phyloP scores from a whole-genome alignment of 2,329 filamentous ascomycete species.

The Xylaria sp. region DNA sequence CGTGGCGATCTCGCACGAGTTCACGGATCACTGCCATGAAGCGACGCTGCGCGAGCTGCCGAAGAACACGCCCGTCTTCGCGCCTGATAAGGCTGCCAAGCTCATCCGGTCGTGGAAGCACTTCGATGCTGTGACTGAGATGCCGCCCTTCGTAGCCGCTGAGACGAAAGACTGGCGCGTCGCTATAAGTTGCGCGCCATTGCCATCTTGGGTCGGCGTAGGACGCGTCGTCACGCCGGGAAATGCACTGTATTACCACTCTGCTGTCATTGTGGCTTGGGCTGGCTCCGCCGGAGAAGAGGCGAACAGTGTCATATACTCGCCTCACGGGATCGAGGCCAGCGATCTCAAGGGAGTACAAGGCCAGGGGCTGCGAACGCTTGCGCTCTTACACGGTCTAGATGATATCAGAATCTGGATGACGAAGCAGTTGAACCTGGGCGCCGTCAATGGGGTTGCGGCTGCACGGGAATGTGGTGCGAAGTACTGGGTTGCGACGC shows the following conservation, averaged over 20 bases:
- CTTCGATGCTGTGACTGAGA: constrained; percentile 66
- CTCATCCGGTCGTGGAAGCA: constrained; percentile 68
- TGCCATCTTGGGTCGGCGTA: constrained; percentile 72
- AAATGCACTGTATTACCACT: constrained; percentile 70
- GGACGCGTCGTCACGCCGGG: constrained; percentile 64
- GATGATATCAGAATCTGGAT: constrained; percentile 66
- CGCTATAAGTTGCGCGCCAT: constrained; percentile 43
- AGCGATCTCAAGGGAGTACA: constrained; percentile 58
- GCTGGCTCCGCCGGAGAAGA: constrained; percentile 33
- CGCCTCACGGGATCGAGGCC: constrained; percentile 69
- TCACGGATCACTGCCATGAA: constrained; percentile 75
- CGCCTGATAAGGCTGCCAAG: constrained; percentile 66
- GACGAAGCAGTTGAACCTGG: constrained; percentile 70
- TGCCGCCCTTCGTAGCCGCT: constrained; percentile 56
- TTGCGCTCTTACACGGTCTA: constrained; percentile 72
- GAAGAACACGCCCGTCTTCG: constrained; percentile 66
- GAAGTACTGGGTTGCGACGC: constrained; percentile 72
- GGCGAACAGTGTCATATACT: constrained; percentile 63
- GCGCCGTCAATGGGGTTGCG: constrained; percentile 64
- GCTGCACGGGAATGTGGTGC: constrained; percentile 29
- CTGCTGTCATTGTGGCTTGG: constrained; percentile 69
- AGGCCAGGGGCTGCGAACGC: constrained; percentile 58
- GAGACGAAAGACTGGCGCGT: constrained; percentile 43
- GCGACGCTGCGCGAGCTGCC: constrained; percentile 68
- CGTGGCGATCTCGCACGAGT: constrained; percentile 72